phyloP scores from a whole-genome alignment of 140 eudicot genomes.

The Bidens hawaiensis region DNA sequence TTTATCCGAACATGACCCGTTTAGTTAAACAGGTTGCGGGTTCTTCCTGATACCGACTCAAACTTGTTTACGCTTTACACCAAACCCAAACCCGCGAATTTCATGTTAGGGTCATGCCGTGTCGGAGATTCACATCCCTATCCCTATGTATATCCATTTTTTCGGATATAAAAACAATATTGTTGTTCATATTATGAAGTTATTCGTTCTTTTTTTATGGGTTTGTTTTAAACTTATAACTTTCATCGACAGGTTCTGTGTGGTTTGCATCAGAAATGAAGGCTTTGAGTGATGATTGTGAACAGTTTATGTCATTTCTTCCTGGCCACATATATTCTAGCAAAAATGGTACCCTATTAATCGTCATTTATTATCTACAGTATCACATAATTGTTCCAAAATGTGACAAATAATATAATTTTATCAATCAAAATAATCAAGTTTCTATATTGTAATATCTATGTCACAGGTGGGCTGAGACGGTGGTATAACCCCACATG shows the following conservation, averaged over 20 bases:
- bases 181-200: background rate
- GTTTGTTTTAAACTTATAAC: background rate
- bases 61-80: no score
- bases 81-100: no score
- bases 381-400: background rate
- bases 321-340: constrained; percentile 99
- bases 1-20: no score
- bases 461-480: constrained; percentile 62
- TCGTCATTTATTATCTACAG: background rate
- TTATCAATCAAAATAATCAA: background rate
- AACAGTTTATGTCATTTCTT: constrained; percentile 74
- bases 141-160: background rate
- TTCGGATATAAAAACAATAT: background rate
- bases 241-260: constrained; percentile 72
- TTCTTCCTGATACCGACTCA: no score
- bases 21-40: no score
- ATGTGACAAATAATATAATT: background rate
- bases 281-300: constrained; percentile 99
- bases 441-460: constrained; percentile 10
- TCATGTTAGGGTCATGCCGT: no score
- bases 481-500: constrained; percentile 97
- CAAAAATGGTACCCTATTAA: constrained; percentile 56
- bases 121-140: no score
- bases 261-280: constrained; percentile 99
- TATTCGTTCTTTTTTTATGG: background rate